Evolutionary conservation across 768 basidiomycete species (phyloP), one percentile per base, ranked within the genome.

Genomic region (Melanogaster broomeanus): DNA sequence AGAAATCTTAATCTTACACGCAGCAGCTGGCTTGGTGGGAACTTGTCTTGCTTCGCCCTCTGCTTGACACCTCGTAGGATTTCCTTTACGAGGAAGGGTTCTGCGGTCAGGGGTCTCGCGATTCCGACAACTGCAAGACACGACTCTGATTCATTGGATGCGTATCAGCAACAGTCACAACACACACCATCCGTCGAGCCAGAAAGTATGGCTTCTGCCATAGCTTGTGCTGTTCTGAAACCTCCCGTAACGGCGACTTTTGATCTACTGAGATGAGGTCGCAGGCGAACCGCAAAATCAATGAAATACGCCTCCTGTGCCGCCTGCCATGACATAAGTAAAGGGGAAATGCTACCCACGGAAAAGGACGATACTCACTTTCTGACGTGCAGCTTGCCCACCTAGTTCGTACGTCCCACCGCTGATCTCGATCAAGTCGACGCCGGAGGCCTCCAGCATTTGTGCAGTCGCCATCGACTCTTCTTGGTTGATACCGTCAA

Each of bases 341-440:
- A 15, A 19, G 25, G 50, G 39, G 52, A 2, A 30, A 13, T 8
- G 15, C 0, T 2, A 25, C 24, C 4, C 5, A 2, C 21, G 37
- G 9, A 6, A 49, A 39, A 46, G n/a, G 11, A 55, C 18, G 2
- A 30, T n/a, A 19, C 52, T 24, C 33, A 63, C 68, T 37, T 31
- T 51, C 3, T 45, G 55, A 37, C 46, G 48, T 30, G 18, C 28
- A 9, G n/a, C 1, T 47, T 39, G 30, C 6, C 34, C 19, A 6
- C n/a, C 57, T 28, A 51, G 57, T 41, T 74, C 70, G 48, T 74
- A 75, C 0, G 65, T 68, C 18, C 72, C 69, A n/a, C 74, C 74
- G 5, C 65, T 71, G 42, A 77, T 61, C 53, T 77, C 75, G 22
- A 77, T 71, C 48, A 77, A 54, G 52, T 77, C 74, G 10, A 77